These are phyloP conservation scores for Xylaria grammica DNA, from an alignment of 495 filamentous ascomycete species.

Conservation along the genomic window DNA sequence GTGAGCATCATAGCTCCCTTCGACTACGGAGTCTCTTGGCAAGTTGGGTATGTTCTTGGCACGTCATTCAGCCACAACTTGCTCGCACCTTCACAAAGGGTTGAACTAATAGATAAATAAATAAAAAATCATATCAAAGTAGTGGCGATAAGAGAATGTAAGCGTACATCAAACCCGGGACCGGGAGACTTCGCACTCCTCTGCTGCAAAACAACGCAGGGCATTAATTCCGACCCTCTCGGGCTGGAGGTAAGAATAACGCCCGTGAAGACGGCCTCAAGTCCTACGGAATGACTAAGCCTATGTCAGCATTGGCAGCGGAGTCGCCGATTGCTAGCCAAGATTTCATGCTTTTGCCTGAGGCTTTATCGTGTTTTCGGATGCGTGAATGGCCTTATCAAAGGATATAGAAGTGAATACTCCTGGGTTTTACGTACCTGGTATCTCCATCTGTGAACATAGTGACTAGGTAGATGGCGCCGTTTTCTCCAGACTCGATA, in stretches of 20 bases:
- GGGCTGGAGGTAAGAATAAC: not conserved
- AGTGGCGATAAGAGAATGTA: not conserved
- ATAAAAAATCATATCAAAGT: not conserved
- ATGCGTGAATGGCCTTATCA: too few species aligned
- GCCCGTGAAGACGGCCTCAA: not conserved
- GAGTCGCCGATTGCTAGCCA: not conserved
- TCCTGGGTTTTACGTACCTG: too few species aligned
- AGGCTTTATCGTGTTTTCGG: not conserved
- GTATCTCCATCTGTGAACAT: not conserved
- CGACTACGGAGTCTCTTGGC: not conserved
- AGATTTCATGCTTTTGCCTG: not conserved
- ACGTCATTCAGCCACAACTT: not conserved
- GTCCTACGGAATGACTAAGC: slow-evolving; percentile 7
- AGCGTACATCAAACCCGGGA: too few species aligned
- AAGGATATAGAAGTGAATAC: too few species aligned
- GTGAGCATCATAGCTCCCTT: not conserved
- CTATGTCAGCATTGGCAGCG: not conserved
- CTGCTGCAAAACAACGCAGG: not conserved
- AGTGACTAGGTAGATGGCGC: too few species aligned
- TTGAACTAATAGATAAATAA: not conserved
- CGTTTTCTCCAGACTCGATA: too few species aligned
- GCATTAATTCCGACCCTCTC: not conserved
- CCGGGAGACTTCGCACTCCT: not conserved
- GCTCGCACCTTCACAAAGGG: not conserved
- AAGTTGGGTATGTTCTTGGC: not conserved